These are phyloP conservation scores for Aurinia saxatilis DNA, from an alignment of 345 rosid species.

Conservation along the genomic window DNA sequence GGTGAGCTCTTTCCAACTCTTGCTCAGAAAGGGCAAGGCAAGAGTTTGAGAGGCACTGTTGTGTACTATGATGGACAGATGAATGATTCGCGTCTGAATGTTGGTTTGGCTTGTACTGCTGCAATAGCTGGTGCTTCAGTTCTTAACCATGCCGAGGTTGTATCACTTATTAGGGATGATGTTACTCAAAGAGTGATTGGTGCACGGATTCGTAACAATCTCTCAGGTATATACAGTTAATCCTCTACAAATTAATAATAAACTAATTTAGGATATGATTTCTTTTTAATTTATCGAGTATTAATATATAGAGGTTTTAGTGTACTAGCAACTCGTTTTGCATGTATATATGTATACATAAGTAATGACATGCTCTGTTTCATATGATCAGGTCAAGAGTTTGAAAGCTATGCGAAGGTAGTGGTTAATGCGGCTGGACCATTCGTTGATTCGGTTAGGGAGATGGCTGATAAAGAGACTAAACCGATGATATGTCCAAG, in stretches of 20 bases:
- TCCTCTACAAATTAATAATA: no score
- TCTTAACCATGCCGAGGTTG: constrained; percentile 91
- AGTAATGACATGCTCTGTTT: background rate
- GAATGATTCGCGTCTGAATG: constrained; percentile 94
- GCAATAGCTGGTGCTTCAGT: constrained; percentile 89
- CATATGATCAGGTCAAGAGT: constrained; percentile 54
- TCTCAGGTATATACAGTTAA: constrained; percentile 44
- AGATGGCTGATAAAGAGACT: constrained; percentile 62
- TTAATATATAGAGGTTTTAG: no score
- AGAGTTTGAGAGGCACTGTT: constrained; percentile 75
- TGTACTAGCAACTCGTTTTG: no score
- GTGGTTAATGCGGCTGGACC: constrained; percentile 96
- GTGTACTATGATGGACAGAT: constrained; percentile 98
- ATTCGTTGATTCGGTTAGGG: constrained; percentile 83
- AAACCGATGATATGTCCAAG: constrained; percentile 85
- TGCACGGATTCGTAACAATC: constrained; percentile 75
- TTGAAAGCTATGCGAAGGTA: constrained; percentile 78
- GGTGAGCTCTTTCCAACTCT: constrained; percentile 90
- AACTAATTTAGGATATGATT: no score
- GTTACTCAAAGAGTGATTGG: constrained; percentile 50
- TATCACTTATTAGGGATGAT: constrained; percentile 69
- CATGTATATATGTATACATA: no score
- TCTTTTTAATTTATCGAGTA: no score
- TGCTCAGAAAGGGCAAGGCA: constrained; percentile 60
- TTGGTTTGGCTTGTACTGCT: constrained; percentile 86